Conservation (phyloP, 345 rosid species). For the Turritis glabra region DNA sequence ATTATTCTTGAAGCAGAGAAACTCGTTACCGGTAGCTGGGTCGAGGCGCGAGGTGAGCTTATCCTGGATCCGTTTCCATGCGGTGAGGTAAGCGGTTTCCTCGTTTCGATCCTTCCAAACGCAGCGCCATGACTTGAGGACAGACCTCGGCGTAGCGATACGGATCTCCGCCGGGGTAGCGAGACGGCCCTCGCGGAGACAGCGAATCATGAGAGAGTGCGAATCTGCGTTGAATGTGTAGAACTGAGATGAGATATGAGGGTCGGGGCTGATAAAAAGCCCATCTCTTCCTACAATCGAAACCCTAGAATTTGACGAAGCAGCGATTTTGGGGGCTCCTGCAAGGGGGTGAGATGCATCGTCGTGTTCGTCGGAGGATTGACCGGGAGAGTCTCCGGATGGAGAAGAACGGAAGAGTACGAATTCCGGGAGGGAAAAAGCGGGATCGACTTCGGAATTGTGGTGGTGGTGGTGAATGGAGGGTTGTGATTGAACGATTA, state of each 20-base stretch:
- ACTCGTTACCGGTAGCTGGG: conserved; percentile 68
- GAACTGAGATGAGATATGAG: conserved; percentile 89
- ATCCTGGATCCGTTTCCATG: conserved; percentile 98
- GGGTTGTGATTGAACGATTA: conserved; percentile 54
- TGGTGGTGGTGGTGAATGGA: conserved; percentile 42
- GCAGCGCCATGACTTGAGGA: conserved; percentile 89
- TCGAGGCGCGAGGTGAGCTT: conserved; percentile 80
- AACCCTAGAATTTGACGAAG: conserved; percentile 40
- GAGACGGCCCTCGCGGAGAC: conserved; percentile 81
- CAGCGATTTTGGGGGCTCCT: conserved; percentile 24
- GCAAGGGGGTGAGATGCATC: conserved; percentile 39
- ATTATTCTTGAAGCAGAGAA: conserved; percentile 89
- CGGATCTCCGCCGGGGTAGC: conserved; percentile 95
- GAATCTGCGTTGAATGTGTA: conserved; percentile 96
- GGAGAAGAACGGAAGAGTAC: conserved; percentile 76
- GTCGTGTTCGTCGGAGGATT: conserved; percentile 58
- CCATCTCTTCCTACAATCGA: conserved; percentile 27
- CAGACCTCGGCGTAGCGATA: conserved; percentile 68
- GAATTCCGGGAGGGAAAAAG: conserved; percentile 64
- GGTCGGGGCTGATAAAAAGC: conserved; percentile 69
- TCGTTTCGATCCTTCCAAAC: conserved; percentile 99
- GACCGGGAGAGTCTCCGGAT: conserved; percentile 58
- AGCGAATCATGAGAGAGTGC: conserved; percentile 91
- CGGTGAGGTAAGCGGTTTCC: conserved; percentile 96
- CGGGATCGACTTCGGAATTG: conserved; percentile 48